Base-by-base conservation (phyloP, 2,329 filamentous ascomycete genomes). In the Fusarium floridanum region DNA sequence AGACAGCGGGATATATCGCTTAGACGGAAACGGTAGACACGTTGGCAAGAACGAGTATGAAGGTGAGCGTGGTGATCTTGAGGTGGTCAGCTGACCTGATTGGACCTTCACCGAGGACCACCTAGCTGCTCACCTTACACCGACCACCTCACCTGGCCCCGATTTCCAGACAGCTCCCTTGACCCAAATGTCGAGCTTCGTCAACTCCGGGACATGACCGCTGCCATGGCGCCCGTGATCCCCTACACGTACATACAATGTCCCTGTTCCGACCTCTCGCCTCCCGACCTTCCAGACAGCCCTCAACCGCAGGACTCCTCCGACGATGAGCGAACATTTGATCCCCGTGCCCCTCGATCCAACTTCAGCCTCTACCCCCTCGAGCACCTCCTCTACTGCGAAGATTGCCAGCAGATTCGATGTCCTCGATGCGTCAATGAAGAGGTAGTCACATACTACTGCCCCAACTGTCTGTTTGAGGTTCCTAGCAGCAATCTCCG, bases 331-430 rank as follows among this genome's bases (percentile, higher is more conserved):
- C 88, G 89, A 71, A 93, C 94, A 5, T 98, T 99, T 82, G 94
- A 99, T 81, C 95, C 97, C 3, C 91, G 93, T 77, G 92, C 92
- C 70, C 90, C 94, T 17, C 92, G 95, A 41, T 94, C 97, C 68
- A 97, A 95, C 82, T 98, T 95, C 86, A 95, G 95, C 75, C 88
- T 99, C 36, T 98, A 96, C 80, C 96, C 97, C 1, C 91, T 98
- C 53, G 96, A 98, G 80, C 92, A 98, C 81, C 90, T 99, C 29
- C 89, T 98, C 45, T 99, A 97, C 86, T 99, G 97, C 86, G 96
- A 98, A 81, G 97, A 98, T 82, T 99, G 97, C 83, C 95, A 97
- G 81, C 93, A 98, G 83, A 97, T 98, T 72, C 93, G 97, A 76
- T 99, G 97, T 81, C 94, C 95, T 7, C 89, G 95, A 84, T 99